phyloP scores from a whole-genome alignment of 495 filamentous ascomycete species.

The Aspergillus conjunctus region DNA sequence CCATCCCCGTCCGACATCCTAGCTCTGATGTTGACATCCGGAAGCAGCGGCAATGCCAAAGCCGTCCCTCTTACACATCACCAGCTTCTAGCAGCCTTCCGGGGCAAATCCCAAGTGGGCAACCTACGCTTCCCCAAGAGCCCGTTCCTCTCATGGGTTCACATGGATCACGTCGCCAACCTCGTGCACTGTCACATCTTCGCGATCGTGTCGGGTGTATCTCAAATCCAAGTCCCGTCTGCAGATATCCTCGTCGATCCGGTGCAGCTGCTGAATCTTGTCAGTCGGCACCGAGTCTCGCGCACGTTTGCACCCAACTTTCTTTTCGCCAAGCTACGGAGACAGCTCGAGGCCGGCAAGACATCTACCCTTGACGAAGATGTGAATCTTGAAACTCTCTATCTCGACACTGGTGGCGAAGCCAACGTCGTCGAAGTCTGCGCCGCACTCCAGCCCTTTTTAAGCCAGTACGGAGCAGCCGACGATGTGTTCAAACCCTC shows the following conservation, averaged over 20 bases:
- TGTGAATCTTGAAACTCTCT: constrained; percentile 25
- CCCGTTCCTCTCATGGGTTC: constrained; percentile 54
- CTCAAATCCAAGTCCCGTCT: constrained; percentile 51
- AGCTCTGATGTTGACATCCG: constrained; percentile 59
- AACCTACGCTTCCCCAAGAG: constrained; percentile 7
- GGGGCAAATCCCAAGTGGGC: constrained; percentile 36
- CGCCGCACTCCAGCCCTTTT: not conserved
- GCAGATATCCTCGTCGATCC: constrained; percentile 47
- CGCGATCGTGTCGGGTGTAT: constrained; percentile 39
- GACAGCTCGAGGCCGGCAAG: not conserved
- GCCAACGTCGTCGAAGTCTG: constrained; percentile 34
- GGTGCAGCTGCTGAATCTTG: constrained; percentile 38
- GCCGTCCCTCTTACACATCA: constrained; percentile 49
- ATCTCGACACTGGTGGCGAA: constrained; percentile 42
- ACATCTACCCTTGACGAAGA: constrained; percentile 17
- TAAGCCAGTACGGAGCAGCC: not conserved
- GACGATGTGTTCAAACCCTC: constrained; percentile 42
- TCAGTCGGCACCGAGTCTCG: constrained; percentile 45
- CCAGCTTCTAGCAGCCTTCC: constrained; percentile 50
- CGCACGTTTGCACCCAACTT: constrained; percentile 60
- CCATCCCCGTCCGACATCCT: constrained; percentile 18
- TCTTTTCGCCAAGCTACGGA: constrained; percentile 39
- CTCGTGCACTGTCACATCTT: constrained; percentile 53
- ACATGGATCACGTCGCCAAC: constrained; percentile 57
- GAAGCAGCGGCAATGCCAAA: constrained; percentile 57